Conservation (phyloP, 768 basidiomycete species). For the Lactarius deliciosus region DNA sequence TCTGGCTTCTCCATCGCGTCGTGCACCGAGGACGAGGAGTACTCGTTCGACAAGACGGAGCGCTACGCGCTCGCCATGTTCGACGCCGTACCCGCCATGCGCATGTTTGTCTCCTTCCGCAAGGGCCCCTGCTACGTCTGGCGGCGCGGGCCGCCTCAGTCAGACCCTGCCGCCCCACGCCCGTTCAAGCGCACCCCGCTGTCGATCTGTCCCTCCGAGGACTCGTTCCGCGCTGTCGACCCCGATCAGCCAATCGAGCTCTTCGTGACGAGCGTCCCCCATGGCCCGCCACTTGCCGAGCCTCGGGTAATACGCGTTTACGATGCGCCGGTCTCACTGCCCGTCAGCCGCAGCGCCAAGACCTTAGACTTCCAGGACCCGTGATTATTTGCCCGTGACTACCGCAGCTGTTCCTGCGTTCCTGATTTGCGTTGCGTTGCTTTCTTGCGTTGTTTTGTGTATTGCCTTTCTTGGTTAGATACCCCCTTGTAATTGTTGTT, state of each 20-base stretch:
- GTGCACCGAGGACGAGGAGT: slow-evolving; percentile 19
- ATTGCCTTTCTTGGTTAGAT: not conserved
- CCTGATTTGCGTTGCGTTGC: not conserved
- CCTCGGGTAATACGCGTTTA: slow-evolving; percentile 1
- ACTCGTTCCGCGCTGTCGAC: slow-evolving; percentile 22
- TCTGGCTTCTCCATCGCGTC: slow-evolving; percentile 27
- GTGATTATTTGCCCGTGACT: not conserved
- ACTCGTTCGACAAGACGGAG: slow-evolving; percentile 22
- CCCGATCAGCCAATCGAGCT: slow-evolving; percentile 17
- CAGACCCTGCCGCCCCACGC: not conserved
- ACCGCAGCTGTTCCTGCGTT: too few relatives aligned
- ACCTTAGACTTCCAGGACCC: not conserved
- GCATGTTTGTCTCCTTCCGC: slow-evolving; percentile 26
- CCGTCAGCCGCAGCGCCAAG: slow-evolving; percentile 14
- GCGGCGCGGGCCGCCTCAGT: slow-evolving; percentile 5
- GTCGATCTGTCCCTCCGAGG: slow-evolving; percentile 1
- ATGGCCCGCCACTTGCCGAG: slow-evolving; percentile 23
- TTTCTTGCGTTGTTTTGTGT: not conserved
- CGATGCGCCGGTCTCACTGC: slow-evolving; percentile 6
- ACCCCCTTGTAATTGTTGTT: too few relatives aligned
- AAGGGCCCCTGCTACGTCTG: slow-evolving; percentile 21
- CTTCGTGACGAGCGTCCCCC: slow-evolving; percentile 15
- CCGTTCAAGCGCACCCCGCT: slow-evolving; percentile 17
- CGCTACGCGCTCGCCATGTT: slow-evolving; percentile 25
- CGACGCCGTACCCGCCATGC: slow-evolving; percentile 21